phyloP scores from a whole-genome alignment of 2,329 filamentous ascomycete genomes.

The Pseudocercospora macadamiae region DNA sequence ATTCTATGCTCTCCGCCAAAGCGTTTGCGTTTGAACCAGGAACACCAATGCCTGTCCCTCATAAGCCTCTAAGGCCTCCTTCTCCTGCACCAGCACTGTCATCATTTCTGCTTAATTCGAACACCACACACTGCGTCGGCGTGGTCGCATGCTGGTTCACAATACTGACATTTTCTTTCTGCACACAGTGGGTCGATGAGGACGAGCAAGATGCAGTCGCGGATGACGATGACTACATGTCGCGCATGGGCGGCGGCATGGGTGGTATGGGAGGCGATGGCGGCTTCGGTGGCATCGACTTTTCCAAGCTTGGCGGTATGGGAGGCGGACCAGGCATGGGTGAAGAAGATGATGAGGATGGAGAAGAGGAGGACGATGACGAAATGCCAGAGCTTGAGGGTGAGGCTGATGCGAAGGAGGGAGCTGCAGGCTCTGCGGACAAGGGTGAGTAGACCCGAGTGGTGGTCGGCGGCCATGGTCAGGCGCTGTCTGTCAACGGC shows the following conservation, averaged over 20 bases:
- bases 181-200: constrained; percentile 82
- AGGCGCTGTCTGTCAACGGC: too few relatives aligned
- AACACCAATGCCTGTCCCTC: background rate
- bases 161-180: constrained; percentile 22
- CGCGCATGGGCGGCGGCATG: constrained; percentile 48
- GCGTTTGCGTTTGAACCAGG: constrained; percentile 10
- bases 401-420: constrained; percentile 48
- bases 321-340: constrained; percentile 44
- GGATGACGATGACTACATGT: constrained; percentile 72
- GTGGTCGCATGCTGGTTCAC: constrained; percentile 17
- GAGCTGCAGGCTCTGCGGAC: constrained; percentile 37
- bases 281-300: constrained; percentile 41
- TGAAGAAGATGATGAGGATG: constrained; percentile 50
- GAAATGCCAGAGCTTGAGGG: constrained; percentile 77
- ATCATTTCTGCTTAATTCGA: constrained; percentile 6
- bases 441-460: too few relatives aligned
- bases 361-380: constrained; percentile 74
- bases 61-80: constrained; percentile 8
- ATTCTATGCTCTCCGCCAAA: constrained; percentile 6
- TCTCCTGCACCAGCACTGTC: constrained; percentile 7
- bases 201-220: constrained; percentile 92
- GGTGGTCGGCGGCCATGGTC: too few relatives aligned
- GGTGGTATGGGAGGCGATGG: constrained; percentile 47
- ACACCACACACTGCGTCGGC: constrained; percentile 12
- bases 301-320: constrained; percentile 57